Base-by-base conservation (phyloP, 371 early-diverging fungal genomes). In the Rozella allomycis region DNA sequence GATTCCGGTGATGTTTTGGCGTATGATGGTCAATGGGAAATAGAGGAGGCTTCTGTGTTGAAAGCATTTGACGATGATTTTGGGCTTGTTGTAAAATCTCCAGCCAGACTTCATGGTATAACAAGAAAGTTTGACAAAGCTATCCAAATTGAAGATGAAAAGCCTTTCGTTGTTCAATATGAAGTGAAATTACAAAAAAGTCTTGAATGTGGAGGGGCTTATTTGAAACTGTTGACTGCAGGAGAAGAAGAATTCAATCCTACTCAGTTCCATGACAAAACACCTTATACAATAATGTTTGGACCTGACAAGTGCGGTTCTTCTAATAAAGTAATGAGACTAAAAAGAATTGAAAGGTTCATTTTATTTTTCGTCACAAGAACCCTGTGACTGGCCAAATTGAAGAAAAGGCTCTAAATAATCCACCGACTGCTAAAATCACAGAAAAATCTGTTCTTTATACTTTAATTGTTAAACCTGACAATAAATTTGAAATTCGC, bases 191-290 rank as follows among this genome's bases (percentile, higher is more conserved):
- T 85, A 34, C 88, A 90, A 46, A 72, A 82, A 44, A 60, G 59
- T 31, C 71, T 88, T 38, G 84, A 84, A 41, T 94, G 96, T 63
- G 91, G 90, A 43, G 96, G 96, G 34, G 85, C 90, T 32, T 94
- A 94, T 59, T 38, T 86, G 38, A 94, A 94, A 70, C 69, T 94
- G 33, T 50, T 68, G 36, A 58, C 42, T 1, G 32, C 45, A 12
- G 57, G 68, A 11, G 28, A 55, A 25, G 63, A 74, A 33, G 52
- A 52, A 10, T 78, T 73, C 34, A 68, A 66, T 26, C 65, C 80
- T 28, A 58, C 47, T 26, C 58, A 63, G 31, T 85, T 88, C 54
- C 65, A 67, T 39, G 85, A 90, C 48, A 76, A 78, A 36, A 73
- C 81, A 22, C 74, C 78, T 20, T 91, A 86, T 64, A 83, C 84